Percentiles rank a stretch among this genome's conserved stretches.
phyloP scores from a whole-genome alignment of 345 rosid genomes.

The Eutrema yunnanense region DNA sequence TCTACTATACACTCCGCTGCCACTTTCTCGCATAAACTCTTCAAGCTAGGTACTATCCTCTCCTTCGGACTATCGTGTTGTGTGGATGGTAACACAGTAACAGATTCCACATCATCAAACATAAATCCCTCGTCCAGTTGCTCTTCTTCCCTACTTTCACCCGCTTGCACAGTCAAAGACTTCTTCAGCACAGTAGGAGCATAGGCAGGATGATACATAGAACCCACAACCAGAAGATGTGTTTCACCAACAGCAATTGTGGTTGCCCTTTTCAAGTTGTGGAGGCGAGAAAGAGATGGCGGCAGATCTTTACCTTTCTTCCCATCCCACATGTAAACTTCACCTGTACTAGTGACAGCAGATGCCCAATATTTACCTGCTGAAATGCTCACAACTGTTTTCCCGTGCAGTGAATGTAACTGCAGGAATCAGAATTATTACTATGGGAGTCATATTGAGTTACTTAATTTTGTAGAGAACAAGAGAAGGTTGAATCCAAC shows the following conservation, averaged over 20 bases:
- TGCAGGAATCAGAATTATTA: conserved; percentile 19
- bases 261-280: conserved; percentile 77
- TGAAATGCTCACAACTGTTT: conserved; percentile 64
- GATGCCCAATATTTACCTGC: conserved; percentile 95
- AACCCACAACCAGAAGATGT: conserved; percentile 73
- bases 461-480: background rate
- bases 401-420: conserved; percentile 61
- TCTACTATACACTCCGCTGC: conserved; percentile 93
- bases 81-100: conserved; percentile 15
- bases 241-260: conserved; percentile 94
- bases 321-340: conserved; percentile 91
- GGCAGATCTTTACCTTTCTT: conserved; percentile 52
- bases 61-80: conserved; percentile 32
- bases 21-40: conserved; percentile 76
- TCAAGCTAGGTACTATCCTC: conserved; percentile 57
- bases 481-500: conserved; percentile 31
- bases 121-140: conserved; percentile 53
- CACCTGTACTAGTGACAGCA: conserved; percentile 81
- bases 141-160: conserved; percentile 25
- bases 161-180: conserved; percentile 31
- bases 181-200: conserved; percentile 31
- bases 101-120: conserved; percentile 46
- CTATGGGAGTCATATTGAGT: background rate
- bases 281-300: conserved; percentile 64
- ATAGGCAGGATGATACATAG: conserved; percentile 77